phyloP scores from a whole-genome alignment of 1,284 basidiomycete species.

The Melampsora americana region DNA sequence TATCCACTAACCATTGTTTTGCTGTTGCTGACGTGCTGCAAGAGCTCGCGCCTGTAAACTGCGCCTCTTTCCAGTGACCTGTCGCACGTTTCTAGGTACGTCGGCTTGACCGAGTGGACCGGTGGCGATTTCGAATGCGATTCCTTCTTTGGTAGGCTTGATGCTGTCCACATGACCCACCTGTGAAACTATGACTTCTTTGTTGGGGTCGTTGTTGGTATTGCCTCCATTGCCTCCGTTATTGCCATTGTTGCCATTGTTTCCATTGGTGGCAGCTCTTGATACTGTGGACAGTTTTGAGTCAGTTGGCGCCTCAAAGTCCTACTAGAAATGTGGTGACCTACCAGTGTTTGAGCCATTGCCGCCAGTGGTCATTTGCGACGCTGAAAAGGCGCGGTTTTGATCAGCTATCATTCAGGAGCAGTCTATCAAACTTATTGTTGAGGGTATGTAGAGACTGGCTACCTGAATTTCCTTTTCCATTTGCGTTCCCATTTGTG shows the following conservation, averaged over 20 bases:
- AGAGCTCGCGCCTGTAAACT: not conserved
- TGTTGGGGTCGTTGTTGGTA: not conserved
- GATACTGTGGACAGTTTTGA: too few relatives aligned
- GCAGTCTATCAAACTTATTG: too few relatives aligned
- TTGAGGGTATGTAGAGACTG: too few relatives aligned
- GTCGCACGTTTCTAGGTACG: constrained; percentile 14
- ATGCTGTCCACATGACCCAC: constrained; percentile 6
- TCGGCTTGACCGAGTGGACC: constrained; percentile 44
- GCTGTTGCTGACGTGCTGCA: not conserved
- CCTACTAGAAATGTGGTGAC: too few relatives aligned
- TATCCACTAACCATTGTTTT: too few relatives aligned
- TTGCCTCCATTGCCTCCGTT: constrained; percentile 1
- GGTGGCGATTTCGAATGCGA: constrained; percentile 24
- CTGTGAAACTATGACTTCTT: not conserved
- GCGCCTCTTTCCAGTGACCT: not conserved
- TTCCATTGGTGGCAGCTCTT: not conserved
- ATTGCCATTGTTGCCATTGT: not conserved
- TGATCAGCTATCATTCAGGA: too few relatives aligned
- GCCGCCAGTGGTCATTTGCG: too few relatives aligned
- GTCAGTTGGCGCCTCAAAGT: too few relatives aligned
- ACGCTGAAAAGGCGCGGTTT: too few relatives aligned
- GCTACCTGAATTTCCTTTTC: too few relatives aligned
- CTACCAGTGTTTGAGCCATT: too few relatives aligned
- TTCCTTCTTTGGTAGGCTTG: constrained; percentile 25
- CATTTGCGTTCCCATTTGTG: too few relatives aligned